Conservation (phyloP, 768 basidiomycete species). For the Termitomyces sp. region DNA sequence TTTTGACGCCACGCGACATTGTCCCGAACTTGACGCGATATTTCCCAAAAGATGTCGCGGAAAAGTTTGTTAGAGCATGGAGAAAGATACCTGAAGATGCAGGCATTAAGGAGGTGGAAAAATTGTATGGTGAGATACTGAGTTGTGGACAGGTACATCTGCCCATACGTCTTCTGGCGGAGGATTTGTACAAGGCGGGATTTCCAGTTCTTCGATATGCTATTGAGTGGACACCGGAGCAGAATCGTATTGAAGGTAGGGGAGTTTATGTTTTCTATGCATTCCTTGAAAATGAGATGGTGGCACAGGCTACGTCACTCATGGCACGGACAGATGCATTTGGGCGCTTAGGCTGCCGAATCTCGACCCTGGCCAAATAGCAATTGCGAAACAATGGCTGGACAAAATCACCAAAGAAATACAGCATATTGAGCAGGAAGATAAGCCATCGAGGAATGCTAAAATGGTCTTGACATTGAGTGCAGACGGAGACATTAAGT, state of each 20-base stretch:
- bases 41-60: constrained; percentile 44
- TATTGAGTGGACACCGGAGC: constrained; percentile 66
- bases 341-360: constrained; percentile 55
- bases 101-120: constrained; percentile 34
- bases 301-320: constrained; percentile 58
- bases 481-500: constrained; percentile 45
- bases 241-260: constrained; percentile 48
- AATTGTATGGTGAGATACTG: constrained; percentile 53
- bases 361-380: constrained; percentile 39
- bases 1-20: constrained; percentile 44
- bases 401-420: constrained; percentile 41
- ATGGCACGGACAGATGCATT: constrained; percentile 56
- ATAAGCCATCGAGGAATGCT: constrained; percentile 23
- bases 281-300: not conserved
- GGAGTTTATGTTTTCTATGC: not conserved
- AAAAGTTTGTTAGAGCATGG: constrained; percentile 40
- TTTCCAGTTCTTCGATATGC: constrained; percentile 67
- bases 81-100: constrained; percentile 32
- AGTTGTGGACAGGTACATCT: constrained; percentile 63
- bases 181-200: constrained; percentile 47
- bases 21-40: constrained; percentile 55
- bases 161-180: constrained; percentile 54
- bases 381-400: constrained; percentile 52
- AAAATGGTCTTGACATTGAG: constrained; percentile 43
- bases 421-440: constrained; percentile 29